Percentiles rank a stretch among this genome's conserved stretches.
Evolutionary conservation across 2,329 filamentous ascomycete genomes (phyloP).

Genomic region (Scopulariopsis brevicaulis): DNA sequence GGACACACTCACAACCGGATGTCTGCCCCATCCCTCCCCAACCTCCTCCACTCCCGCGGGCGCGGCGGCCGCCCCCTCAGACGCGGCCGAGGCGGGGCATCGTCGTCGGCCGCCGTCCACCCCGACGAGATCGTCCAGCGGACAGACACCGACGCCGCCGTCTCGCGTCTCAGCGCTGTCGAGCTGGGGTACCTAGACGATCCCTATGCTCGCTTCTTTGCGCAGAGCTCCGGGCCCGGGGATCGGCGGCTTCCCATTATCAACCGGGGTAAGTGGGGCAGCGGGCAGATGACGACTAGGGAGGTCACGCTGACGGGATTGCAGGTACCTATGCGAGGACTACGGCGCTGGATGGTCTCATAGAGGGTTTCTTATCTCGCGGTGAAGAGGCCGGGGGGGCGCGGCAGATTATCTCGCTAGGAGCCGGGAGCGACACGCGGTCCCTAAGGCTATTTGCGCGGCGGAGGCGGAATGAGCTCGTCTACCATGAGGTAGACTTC

Average conservation of each 20-base stretch:
- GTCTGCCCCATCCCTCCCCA: slow-evolving; percentile 67
- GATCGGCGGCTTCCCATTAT: slow-evolving; percentile 73
- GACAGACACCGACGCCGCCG: slow-evolving; percentile 85
- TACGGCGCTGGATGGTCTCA: slow-evolving; percentile 66
- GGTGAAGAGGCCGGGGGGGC: slow-evolving; percentile 15
- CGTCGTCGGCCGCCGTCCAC: slow-evolving; percentile 23
- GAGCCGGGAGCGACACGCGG: slow-evolving; percentile 87
- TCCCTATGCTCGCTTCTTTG: slow-evolving; percentile 62
- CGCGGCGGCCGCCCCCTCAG: slow-evolving; percentile 27
- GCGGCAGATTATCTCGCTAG: slow-evolving; percentile 81
- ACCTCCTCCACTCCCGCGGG: slow-evolving; percentile 51
- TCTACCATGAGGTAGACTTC: slow-evolving; percentile 94
- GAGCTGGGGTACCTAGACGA: slow-evolving; percentile 77
- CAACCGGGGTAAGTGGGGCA: slow-evolving; percentile 58
- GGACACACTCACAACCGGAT: slow-evolving; percentile 28
- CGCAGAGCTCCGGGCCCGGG: slow-evolving; percentile 34
- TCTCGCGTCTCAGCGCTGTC: slow-evolving; percentile 82
- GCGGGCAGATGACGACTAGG: background rate
- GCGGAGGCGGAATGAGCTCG: slow-evolving; percentile 27
- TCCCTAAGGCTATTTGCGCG: slow-evolving; percentile 61
- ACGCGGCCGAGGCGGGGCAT: slow-evolving; percentile 19
- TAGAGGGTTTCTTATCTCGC: slow-evolving; percentile 55
- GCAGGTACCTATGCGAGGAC: slow-evolving; percentile 89
- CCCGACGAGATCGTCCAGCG: slow-evolving; percentile 67
- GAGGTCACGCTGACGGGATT: background rate